Conservation (phyloP, 2,329 filamentous ascomycete genomes). For the Ophiostoma populinum region DNA sequence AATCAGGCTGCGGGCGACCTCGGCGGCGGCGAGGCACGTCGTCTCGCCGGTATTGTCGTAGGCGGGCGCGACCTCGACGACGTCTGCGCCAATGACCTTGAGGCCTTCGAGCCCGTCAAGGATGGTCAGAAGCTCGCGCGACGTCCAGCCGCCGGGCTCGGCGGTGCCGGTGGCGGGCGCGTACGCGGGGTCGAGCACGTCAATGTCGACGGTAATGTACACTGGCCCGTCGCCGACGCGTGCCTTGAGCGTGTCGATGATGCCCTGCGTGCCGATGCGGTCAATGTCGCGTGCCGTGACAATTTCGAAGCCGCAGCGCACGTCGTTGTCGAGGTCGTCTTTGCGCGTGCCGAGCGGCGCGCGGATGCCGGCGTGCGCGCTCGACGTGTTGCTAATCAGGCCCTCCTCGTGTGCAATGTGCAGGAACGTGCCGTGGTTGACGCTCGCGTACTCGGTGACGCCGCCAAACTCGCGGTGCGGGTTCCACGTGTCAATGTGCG, state of each 20-base stretch:
- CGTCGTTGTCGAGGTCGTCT: conserved; percentile 36
- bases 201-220: conserved; percentile 65
- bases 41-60: conserved; percentile 63
- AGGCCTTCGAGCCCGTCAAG: conserved; percentile 52
- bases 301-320: conserved; percentile 39
- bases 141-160: conserved; percentile 68
- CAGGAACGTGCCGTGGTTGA: conserved; percentile 45
- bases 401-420: conserved; percentile 46
- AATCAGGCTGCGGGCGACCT: conserved; percentile 4
- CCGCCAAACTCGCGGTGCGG: conserved; percentile 41
- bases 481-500: conserved; percentile 49
- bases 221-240: conserved; percentile 34
- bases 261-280: conserved; percentile 44
- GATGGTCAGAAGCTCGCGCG: conserved; percentile 57
- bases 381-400: conserved; percentile 34
- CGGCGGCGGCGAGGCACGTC: conserved; percentile 23
- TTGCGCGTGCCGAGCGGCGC: conserved; percentile 31
- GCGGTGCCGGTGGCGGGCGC: conserved; percentile 51
- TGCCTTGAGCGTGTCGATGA: conserved; percentile 45
- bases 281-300: conserved; percentile 51
- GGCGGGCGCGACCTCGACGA: conserved; percentile 63
- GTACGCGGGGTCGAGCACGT: conserved; percentile 55
- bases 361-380: conserved; percentile 44
- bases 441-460: conserved; percentile 41
- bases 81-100: conserved; percentile 60